Evolutionary conservation across 495 filamentous ascomycete genomes (phyloP), one percentile per base, ranked within the genome.

Genomic region (Tuber indicum): DNA sequence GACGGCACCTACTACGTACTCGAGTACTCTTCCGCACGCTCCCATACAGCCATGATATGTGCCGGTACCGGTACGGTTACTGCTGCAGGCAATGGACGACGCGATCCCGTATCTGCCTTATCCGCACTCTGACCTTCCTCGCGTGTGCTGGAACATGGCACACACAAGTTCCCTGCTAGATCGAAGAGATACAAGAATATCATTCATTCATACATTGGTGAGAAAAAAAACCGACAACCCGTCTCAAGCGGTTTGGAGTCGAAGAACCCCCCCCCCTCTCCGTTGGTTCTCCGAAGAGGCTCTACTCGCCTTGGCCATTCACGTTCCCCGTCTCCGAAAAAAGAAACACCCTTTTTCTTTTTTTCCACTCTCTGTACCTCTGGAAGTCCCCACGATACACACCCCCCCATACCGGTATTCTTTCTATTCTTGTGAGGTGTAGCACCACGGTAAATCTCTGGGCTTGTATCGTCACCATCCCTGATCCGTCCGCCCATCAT

Each of bases 261-360:
- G n/a, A 62, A 26, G 52, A 26, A 23, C n/a, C 9, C 52, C 52
- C 46, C 12, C 39, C 47, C 47, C 26, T 9, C 49, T 26, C 12
- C 23, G 49, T 58, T 58, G 49, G 49, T 23, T n/a, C 23, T 58
- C 9, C 49, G 3, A 12, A 32, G 58, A 66, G 58, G n/a, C 58
- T 66, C 58, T 2, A 21, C 58, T 66, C n/a, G n/a, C 52, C 8
- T 62, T 62, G 9, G 52, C 26, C 23, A 62, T 66, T 32, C 58
- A 66, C 16, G 26, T 32, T 17, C 52, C n/a, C 12, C 52, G 52
- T 32, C 52, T 62, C 58, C 58, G 58, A 66, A 66, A 66, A 66
- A 66, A 66, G n/a, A 66, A 32, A 32, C n/a, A 32, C 58, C 32
- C 58, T 66, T 66, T 66, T 66, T 32, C 58, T 66, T 66, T 66